A percentile compares a stretch with the other conserved stretches of the same genome.
Evolutionary conservation across 169 alveolate genomes (phyloP).

Genomic region (Plasmodium gallinaceum): DNA sequence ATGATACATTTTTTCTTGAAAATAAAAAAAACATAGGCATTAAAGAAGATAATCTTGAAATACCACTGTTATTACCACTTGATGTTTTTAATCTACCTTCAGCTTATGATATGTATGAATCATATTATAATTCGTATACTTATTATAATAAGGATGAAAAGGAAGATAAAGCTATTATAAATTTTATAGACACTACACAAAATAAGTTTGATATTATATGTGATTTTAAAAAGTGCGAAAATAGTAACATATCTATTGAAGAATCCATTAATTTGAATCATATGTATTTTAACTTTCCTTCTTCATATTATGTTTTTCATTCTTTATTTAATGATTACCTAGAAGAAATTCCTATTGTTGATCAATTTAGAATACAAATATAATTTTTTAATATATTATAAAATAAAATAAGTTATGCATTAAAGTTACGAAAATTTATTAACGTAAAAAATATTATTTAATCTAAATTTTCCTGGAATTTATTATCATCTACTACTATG

Average conservation of each 20-base stretch:
- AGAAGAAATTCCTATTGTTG: constrained; percentile 42
- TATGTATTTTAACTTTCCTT: constrained; percentile 56
- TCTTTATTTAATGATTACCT: constrained; percentile 36
- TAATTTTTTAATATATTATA: background rate
- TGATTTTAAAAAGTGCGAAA: constrained; percentile 63
- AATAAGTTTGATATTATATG: constrained; percentile 45
- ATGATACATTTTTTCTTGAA: constrained; percentile 16
- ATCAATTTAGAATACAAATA: constrained; percentile 11
- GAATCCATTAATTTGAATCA: constrained; percentile 41
- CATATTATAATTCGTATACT: constrained; percentile 40
- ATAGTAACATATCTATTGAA: constrained; percentile 49
- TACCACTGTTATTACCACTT: constrained; percentile 34
- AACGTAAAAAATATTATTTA: no score
- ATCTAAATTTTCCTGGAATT: no score
- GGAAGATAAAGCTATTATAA: constrained; percentile 39
- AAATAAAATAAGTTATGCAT: background rate
- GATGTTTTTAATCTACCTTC: constrained; percentile 69
- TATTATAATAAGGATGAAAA: constrained; percentile 50
- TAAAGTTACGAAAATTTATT: no score
- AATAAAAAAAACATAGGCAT: constrained; percentile 4
- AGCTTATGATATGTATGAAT: constrained; percentile 57
- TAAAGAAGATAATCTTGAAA: background rate
- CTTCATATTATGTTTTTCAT: constrained; percentile 50
- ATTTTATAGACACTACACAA: constrained; percentile 38
- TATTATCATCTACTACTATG: no score